A percentile compares a stretch with the other conserved stretches of the same genome.
Conservation (phyloP, 2,329 filamentous ascomycete genomes). For the Fusarium anthophilum region DNA sequence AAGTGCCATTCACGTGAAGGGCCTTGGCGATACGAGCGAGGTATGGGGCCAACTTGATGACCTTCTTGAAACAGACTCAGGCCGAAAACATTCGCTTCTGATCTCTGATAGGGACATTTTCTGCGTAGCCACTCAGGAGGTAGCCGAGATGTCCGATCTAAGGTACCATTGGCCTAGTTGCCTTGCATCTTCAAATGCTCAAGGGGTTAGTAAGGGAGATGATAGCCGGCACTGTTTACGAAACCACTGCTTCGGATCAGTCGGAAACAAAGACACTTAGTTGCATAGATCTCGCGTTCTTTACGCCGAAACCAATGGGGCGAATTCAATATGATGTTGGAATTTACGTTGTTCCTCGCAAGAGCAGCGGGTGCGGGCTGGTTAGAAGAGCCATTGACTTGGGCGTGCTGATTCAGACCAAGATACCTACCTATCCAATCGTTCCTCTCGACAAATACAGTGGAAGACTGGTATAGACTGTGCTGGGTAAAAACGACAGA, state of each 20-base stretch:
- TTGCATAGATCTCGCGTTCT: too few species aligned
- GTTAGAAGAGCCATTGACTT: background rate
- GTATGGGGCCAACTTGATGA: background rate
- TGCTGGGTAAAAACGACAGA: too few species aligned
- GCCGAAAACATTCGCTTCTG: background rate
- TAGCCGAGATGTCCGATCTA: background rate
- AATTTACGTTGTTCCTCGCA: background rate
- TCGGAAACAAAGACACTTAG: background rate
- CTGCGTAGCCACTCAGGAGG: background rate
- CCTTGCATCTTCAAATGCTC: background rate
- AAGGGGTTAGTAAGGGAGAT: background rate
- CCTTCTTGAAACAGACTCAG: background rate
- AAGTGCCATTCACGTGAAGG: background rate
- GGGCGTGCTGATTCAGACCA: fast-evolving
- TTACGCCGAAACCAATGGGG: background rate
- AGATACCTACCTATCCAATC: background rate
- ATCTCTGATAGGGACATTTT: fast-evolving
- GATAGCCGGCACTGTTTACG: fast-evolving
- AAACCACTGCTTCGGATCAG: background rate
- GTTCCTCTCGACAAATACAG: fast-evolving
- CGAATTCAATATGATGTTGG: fast-evolving
- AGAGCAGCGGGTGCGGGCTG: too few species aligned
- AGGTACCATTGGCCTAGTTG: background rate
- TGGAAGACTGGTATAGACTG: background rate
- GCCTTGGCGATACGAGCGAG: background rate